These are phyloP conservation scores for Mycena amicta DNA, from an alignment of 768 basidiomycete genomes.

Conservation along the genomic window DNA sequence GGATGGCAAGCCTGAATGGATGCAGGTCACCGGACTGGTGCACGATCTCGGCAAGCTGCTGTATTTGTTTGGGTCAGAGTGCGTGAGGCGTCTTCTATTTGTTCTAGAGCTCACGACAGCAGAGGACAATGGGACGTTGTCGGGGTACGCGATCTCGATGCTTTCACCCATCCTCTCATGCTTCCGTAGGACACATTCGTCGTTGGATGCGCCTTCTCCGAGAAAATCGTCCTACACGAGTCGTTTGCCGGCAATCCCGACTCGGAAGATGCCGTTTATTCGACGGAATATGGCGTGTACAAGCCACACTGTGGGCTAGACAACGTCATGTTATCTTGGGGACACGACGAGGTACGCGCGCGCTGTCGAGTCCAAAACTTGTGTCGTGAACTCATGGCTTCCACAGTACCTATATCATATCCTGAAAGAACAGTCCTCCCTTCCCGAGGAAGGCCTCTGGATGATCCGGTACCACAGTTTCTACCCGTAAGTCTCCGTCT, in stretches of 20 bases:
- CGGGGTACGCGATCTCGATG: conserved; percentile 44
- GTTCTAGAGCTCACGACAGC: conserved; percentile 5
- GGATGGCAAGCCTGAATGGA: conserved; percentile 79
- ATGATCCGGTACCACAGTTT: conserved; percentile 97
- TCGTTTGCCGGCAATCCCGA: conserved; percentile 62
- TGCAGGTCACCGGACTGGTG: conserved; percentile 64
- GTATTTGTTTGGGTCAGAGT: conserved; percentile 59
- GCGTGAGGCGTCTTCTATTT: conserved; percentile 19
- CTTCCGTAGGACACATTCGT: conserved; percentile 62
- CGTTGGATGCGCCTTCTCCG: conserved; percentile 67
- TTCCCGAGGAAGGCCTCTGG: conserved; percentile 79
- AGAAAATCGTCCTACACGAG: conserved; percentile 60
- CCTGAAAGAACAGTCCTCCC: conserved; percentile 77
- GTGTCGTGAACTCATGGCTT: no score
- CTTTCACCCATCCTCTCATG: background rate
- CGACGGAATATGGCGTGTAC: conserved; percentile 57
- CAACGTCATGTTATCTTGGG: conserved; percentile 80
- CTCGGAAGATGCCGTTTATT: conserved; percentile 52
- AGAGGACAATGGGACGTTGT: conserved; percentile 73
- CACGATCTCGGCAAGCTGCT: conserved; percentile 73
- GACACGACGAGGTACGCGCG: conserved; percentile 81
- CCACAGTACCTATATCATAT: conserved; percentile 81
- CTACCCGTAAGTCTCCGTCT: conserved; percentile 64
- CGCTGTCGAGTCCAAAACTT: conserved; percentile 14
- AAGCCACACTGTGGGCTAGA: conserved; percentile 58